Evolutionary conservation across 768 basidiomycete genomes (phyloP).

Genomic region (Krasilnikovozyma curviuscula): DNA sequence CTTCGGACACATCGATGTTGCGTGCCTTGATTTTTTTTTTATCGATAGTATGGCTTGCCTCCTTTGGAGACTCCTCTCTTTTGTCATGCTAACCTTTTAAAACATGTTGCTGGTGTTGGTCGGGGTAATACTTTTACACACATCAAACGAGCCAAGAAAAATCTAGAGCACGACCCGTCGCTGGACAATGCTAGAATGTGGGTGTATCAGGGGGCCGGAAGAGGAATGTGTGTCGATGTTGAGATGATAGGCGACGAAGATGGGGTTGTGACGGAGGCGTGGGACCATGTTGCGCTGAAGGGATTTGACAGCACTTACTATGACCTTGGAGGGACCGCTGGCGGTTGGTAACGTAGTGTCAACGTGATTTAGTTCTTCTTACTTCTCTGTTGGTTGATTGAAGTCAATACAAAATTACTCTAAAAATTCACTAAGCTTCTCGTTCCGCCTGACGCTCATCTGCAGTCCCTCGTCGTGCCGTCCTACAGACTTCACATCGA

Average conservation of each 20-base stretch:
- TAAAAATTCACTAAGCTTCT: too few relatives aligned
- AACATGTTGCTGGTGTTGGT: constrained; percentile 20
- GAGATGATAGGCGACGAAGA: constrained; percentile 7
- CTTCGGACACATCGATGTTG: neutral
- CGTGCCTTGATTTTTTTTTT: neutral
- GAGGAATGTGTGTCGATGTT: constrained; percentile 10
- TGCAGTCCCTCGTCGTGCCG: too few relatives aligned
- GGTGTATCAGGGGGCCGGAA: constrained; percentile 8
- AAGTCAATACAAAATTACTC: too few relatives aligned
- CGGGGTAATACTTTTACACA: constrained; percentile 11
- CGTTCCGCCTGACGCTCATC: too few relatives aligned
- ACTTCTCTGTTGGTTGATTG: too few relatives aligned
- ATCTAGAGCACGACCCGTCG: neutral
- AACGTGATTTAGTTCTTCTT: too few relatives aligned
- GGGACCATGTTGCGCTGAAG: neutral
- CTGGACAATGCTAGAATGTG: constrained; percentile 15
- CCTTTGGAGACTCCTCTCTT: neutral
- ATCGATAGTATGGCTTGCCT: constrained; percentile 6
- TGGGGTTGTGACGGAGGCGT: neutral
- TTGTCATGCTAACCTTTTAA: constrained; percentile 27
- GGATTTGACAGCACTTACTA: constrained; percentile 14
- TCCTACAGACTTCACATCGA: too few relatives aligned
- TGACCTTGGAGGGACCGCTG: constrained; percentile 7
- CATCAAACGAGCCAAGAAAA: constrained; percentile 11
- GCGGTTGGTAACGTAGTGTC: constrained; percentile 12